Base-by-base conservation (phyloP, 2,329 filamentous ascomycete genomes). In the Fusarium piperis region DNA sequence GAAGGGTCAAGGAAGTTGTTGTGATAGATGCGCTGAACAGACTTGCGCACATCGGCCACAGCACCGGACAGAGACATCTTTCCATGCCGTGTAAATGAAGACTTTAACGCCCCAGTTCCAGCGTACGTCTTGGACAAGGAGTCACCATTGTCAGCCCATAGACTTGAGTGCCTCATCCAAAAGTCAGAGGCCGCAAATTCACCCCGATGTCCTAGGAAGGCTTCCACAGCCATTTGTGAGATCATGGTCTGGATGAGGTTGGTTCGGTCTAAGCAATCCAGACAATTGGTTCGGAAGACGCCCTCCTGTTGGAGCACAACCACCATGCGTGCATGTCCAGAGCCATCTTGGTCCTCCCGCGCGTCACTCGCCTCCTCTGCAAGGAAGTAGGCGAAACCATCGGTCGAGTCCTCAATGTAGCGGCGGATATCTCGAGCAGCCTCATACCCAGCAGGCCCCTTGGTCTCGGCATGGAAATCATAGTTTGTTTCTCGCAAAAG, bases 81-180 rank as follows among this genome's bases (percentile, higher is more conserved):
- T 35, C 96, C 96, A 77, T 93, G 91, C 63, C 96, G 89, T 2
- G 96, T 99, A 76, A 97, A 98, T 0, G 95, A 98, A 3, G 94
- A 95, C 80, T 98, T 99, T 48, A 99, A 85, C 16, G 96, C 96
- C 6, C 96, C 96, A 4, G 96, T 99, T 26, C 96, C 96, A 10
- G 96, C 96, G 79, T 99, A 99, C 28, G 98, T 98, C 77, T 94
- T 94, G 13, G 95, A 98, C 53, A 99, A 82, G 7, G 93, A 92
- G 83, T 99, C 96, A 23, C 96, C 96, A 78, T 98, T 98, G 81
- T 99, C 96, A 35, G 96, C 96, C 96, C 96, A 99, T 1, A 99
- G 86, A 67, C 91, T 96, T 10, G 94, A 95, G 82, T 99, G 96
- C 55, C 94, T 88, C 83, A 94, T 92, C 93, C 95, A 97, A 76